Evolutionary conservation across 495 filamentous ascomycete genomes (phyloP).

Genomic region (Aspergillus cavernicola): DNA sequence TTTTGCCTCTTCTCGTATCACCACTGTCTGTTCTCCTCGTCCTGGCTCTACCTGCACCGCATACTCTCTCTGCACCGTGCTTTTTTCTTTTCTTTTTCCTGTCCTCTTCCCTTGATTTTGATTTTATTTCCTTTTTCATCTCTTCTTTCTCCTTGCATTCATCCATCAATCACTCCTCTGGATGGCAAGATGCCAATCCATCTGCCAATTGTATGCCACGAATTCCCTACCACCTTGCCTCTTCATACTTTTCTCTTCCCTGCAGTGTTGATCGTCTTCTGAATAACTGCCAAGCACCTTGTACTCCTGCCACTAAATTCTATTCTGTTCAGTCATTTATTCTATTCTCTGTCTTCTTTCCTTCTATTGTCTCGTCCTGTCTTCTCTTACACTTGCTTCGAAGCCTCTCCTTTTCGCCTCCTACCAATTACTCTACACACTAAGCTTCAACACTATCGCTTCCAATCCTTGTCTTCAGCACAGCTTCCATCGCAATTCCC

Average conservation of each 20-base stretch:
- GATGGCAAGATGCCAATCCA: background rate
- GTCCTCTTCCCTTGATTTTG: constrained; percentile 1
- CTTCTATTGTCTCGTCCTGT: background rate
- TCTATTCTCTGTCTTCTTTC: background rate
- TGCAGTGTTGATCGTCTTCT: background rate
- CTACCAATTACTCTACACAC: background rate
- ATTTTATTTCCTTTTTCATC: background rate
- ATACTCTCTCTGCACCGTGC: constrained; percentile 6
- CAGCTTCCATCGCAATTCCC: background rate
- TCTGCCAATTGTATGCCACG: background rate
- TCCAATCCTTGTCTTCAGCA: background rate
- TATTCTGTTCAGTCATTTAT: constrained; percentile 1
- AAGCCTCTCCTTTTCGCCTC: background rate
- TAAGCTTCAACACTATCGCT: background rate
- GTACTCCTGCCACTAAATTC: constrained; percentile 6
- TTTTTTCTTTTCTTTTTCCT: constrained; percentile 13
- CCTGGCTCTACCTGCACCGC: background rate
- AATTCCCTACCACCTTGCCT: background rate
- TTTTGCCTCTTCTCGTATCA: background rate
- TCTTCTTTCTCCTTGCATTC: constrained; percentile 4
- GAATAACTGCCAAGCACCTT: constrained; percentile 9
- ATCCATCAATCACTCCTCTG: background rate
- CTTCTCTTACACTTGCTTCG: background rate
- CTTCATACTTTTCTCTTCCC: constrained; percentile 6
- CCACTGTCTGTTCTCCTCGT: background rate